Conservation (phyloP, 345 rosid genomes). For the Dipteronia dyeriana region DNA sequence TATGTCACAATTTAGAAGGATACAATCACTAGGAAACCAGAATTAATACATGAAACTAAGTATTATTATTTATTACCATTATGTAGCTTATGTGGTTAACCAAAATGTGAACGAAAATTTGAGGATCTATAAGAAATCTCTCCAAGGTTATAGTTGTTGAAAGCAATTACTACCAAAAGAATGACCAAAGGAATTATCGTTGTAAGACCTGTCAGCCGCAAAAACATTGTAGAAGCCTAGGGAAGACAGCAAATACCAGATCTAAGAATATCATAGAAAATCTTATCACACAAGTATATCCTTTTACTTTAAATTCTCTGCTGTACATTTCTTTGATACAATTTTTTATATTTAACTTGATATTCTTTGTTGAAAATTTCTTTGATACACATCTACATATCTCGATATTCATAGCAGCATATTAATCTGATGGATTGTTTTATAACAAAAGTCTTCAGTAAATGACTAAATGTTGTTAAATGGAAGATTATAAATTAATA, state of each 20-base stretch:
- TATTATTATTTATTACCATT: constrained; percentile 2
- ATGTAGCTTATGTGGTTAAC: background rate
- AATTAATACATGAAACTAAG: background rate
- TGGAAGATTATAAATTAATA: background rate
- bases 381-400: background rate
- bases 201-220: background rate
- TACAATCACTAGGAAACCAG: background rate
- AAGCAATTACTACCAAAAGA: background rate
- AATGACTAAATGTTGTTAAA: background rate
- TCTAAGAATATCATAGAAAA: background rate
- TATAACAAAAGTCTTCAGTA: background rate
- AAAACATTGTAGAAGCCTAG: background rate
- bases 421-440: background rate
- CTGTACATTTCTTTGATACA: background rate
- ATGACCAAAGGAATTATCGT: background rate
- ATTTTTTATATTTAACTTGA: background rate
- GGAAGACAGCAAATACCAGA: background rate
- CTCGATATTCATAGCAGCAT: background rate
- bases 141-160: background rate
- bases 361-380: background rate
- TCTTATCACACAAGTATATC: background rate
- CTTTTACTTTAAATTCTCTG: background rate
- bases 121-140: background rate
- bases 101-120: background rate
- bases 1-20: background rate